Evolutionary conservation across 306 rosid species (phyloP).

Genomic region (Cicer cuneatum): DNA sequence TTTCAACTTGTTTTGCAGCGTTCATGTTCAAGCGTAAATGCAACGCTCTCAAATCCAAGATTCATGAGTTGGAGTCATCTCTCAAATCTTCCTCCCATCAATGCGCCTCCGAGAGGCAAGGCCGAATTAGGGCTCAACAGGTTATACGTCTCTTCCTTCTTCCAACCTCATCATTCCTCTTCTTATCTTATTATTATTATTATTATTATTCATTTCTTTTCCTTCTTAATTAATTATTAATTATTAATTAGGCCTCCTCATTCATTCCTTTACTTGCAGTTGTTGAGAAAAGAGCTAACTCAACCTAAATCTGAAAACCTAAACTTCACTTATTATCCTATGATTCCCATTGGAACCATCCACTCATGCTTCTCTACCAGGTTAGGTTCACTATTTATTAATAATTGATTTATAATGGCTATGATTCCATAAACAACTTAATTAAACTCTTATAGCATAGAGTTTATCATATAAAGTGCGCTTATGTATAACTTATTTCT

Average conservation of each 20-base stretch:
- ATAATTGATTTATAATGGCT: too few species aligned
- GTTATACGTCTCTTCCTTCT: slow-evolving; percentile 37
- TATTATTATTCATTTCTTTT: not conserved
- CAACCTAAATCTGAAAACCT: slow-evolving; percentile 56
- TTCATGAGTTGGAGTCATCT: slow-evolving; percentile 64
- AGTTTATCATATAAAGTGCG: too few species aligned
- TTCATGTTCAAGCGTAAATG: slow-evolving; percentile 57
- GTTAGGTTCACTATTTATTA: slow-evolving; percentile 61
- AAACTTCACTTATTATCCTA: slow-evolving; percentile 67
- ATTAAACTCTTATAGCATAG: too few species aligned
- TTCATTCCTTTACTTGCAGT: slow-evolving; percentile 50
- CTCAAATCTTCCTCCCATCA: slow-evolving; percentile 61
- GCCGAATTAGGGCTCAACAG: slow-evolving; percentile 96
- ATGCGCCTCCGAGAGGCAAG: slow-evolving; percentile 82
- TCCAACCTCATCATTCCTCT: not conserved
- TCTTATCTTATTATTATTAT: not conserved
- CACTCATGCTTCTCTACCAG: slow-evolving; percentile 89
- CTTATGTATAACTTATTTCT: too few species aligned
- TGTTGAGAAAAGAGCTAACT: slow-evolving; percentile 64
- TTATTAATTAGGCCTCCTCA: slow-evolving; percentile 19
- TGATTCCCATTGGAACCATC: slow-evolving; percentile 81
- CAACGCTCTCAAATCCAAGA: slow-evolving; percentile 61
- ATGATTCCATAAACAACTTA: too few species aligned
- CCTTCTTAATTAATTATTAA: not conserved
- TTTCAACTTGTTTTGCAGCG: slow-evolving; percentile 44